Percentiles rank a stretch among this genome's conserved stretches.
phyloP scores from a whole-genome alignment of 768 basidiomycete genomes.

The button mushroom (Agaricus bisporus) region DNA sequence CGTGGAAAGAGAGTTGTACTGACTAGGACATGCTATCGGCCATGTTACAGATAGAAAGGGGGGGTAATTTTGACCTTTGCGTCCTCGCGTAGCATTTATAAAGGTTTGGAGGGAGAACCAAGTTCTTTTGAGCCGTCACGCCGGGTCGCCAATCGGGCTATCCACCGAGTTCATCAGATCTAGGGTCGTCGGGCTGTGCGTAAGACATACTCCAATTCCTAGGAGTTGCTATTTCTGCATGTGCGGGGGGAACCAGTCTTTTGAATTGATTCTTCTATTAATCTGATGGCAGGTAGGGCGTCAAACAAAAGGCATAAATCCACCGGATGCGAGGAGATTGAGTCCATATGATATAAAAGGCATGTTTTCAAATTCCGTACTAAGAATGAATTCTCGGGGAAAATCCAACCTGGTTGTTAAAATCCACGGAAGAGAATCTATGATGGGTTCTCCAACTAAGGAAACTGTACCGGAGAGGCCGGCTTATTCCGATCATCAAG shows the following conservation, averaged over 20 bases:
- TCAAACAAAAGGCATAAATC: constrained; percentile 18
- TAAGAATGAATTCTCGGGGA: constrained; percentile 3
- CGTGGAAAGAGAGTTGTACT: constrained; percentile 20
- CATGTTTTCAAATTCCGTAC: constrained; percentile 5
- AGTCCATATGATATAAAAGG: background rate
- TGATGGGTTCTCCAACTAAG: constrained; percentile 11
- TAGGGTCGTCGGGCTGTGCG: constrained; percentile 56
- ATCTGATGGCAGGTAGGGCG: constrained; percentile 34
- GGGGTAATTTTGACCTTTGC: constrained; percentile 30
- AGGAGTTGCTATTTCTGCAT: constrained; percentile 32
- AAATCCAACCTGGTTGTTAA: constrained; percentile 4
- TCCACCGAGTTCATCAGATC: constrained; percentile 63
- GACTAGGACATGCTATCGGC: constrained; percentile 52
- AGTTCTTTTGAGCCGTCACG: constrained; percentile 36
- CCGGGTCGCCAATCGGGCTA: constrained; percentile 40
- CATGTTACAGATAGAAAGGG: constrained; percentile 38
- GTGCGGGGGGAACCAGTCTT: constrained; percentile 37
- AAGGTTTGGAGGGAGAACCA: constrained; percentile 31
- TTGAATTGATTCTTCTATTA: constrained; percentile 21
- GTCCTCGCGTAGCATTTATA: constrained; percentile 50
- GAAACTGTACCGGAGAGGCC: constrained; percentile 17
- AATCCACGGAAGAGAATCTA: constrained; percentile 9
- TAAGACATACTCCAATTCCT: constrained; percentile 33
- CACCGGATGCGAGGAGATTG: constrained; percentile 10
- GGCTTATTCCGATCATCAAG: constrained; percentile 32